phyloP scores from a whole-genome alignment of 2,329 filamentous ascomycete genomes.

The Aspergillus transmontanensis region DNA sequence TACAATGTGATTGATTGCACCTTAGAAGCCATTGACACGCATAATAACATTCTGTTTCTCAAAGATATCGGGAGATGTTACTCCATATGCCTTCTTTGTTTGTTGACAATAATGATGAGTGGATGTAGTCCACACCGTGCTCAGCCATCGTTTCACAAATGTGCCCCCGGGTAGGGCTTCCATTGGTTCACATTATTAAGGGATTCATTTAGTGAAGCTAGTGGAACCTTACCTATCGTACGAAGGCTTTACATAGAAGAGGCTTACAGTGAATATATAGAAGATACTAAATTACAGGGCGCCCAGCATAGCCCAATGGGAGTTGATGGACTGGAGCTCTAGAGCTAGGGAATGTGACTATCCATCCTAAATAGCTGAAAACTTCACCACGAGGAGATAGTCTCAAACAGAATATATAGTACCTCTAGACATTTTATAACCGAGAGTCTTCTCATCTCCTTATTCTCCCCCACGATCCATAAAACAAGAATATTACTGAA shows the following conservation, averaged over 20 bases:
- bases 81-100: too few species aligned
- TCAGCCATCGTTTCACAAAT: not conserved
- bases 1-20: too few species aligned
- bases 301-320: not conserved
- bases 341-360: not conserved
- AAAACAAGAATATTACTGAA: too few species aligned
- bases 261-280: not conserved
- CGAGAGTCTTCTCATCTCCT: too few species aligned
- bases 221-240: not conserved
- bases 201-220: not conserved
- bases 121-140: too few species aligned
- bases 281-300: not conserved
- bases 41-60: too few species aligned
- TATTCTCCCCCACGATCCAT: too few species aligned
- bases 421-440: too few species aligned
- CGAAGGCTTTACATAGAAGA: not conserved
- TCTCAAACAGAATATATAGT: too few species aligned
- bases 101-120: too few species aligned
- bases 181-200: not conserved
- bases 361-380: not conserved
- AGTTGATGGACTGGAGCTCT: not conserved
- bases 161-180: not conserved
- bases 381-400: not conserved
- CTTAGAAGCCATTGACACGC: too few species aligned
- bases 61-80: too few species aligned